These are phyloP conservation scores for Gremmenia infestans DNA, from an alignment of 2,329 filamentous ascomycete species.

Conservation along the genomic window DNA sequence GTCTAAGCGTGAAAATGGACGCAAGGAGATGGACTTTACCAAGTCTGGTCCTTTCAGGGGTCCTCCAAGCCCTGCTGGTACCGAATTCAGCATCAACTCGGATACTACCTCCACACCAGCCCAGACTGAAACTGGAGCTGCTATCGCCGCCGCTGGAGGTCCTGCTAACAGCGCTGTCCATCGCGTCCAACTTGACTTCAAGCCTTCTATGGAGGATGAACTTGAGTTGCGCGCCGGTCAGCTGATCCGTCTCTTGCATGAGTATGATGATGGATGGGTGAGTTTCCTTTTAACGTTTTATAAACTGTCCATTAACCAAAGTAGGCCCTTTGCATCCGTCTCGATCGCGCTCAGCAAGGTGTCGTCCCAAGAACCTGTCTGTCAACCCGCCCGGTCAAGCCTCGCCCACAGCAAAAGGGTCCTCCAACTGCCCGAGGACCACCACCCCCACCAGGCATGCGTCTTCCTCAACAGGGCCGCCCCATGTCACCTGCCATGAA, in stretches of 20 bases:
- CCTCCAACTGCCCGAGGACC: slow-evolving; percentile 24
- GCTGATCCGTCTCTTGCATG: slow-evolving; percentile 82
- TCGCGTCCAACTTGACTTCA: slow-evolving; percentile 91
- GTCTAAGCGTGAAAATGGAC: slow-evolving; percentile 50
- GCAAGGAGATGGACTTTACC: slow-evolving; percentile 49
- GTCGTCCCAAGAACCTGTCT: slow-evolving; percentile 91
- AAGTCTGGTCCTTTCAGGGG: slow-evolving; percentile 33
- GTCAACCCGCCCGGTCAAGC: slow-evolving; percentile 78
- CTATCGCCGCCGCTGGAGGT: slow-evolving; percentile 58
- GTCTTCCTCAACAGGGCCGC: slow-evolving; percentile 14
- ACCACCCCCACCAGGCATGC: slow-evolving; percentile 18
- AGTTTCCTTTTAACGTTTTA: slow-evolving; percentile 32
- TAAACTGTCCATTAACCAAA: slow-evolving; percentile 29
- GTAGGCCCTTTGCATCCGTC: slow-evolving; percentile 81
- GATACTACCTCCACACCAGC: slow-evolving; percentile 43
- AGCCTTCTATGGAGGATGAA: slow-evolving; percentile 88
- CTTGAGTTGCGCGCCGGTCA: slow-evolving; percentile 75
- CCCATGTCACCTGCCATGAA: slow-evolving; percentile 12
- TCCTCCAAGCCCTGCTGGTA: slow-evolving; percentile 56
- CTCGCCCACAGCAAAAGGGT: slow-evolving; percentile 29
- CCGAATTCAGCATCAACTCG: slow-evolving; percentile 57
- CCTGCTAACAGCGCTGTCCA: slow-evolving; percentile 65
- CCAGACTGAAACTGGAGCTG: slow-evolving; percentile 47
- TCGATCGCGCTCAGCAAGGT: slow-evolving; percentile 88
- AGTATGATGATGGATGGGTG: slow-evolving; percentile 98